Conservation (phyloP, 257 asterid genomes). For the Salvia miltiorrhiza region DNA sequence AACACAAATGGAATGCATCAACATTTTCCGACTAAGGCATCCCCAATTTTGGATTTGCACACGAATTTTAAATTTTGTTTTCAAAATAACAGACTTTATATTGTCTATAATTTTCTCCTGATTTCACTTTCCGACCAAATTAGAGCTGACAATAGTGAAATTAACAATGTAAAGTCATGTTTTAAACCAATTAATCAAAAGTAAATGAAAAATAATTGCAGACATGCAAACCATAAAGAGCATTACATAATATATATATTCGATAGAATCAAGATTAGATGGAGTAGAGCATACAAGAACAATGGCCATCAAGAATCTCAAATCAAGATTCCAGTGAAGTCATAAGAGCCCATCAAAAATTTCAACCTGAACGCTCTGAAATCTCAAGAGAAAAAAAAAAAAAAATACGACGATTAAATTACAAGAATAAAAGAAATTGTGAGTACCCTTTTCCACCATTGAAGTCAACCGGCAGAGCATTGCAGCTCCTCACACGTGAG, state of each 20-base stretch:
- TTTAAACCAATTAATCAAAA: too few relatives aligned
- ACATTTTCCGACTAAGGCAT: not conserved
- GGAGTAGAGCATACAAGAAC: not conserved
- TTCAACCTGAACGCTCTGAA: slow-evolving; percentile 1
- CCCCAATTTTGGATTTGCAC: too few relatives aligned
- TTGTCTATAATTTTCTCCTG: too few relatives aligned
- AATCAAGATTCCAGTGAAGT: not conserved
- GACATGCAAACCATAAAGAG: not conserved
- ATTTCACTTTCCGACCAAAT: too few relatives aligned
- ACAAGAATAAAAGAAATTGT: not conserved
- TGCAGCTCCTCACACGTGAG: slow-evolving; percentile 28
- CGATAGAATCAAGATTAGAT: not conserved
- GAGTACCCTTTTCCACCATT: slow-evolving; percentile 67
- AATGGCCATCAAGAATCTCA: not conserved
- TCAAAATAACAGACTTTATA: too few relatives aligned
- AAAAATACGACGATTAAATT: not conserved
- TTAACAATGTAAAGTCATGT: too few relatives aligned
- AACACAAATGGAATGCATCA: slow-evolving; percentile 4
- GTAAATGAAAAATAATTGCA: not conserved
- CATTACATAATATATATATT: not conserved
- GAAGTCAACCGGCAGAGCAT: slow-evolving; percentile 40
- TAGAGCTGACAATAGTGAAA: too few relatives aligned
- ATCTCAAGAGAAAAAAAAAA: not conserved
- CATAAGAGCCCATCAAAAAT: slow-evolving; percentile 12
- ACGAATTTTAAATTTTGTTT: too few relatives aligned